Evolutionary conservation across 2,329 filamentous ascomycete species (phyloP), one percentile per base, ranked within the genome.

Genomic region (Talaromyces atroroseus): DNA sequence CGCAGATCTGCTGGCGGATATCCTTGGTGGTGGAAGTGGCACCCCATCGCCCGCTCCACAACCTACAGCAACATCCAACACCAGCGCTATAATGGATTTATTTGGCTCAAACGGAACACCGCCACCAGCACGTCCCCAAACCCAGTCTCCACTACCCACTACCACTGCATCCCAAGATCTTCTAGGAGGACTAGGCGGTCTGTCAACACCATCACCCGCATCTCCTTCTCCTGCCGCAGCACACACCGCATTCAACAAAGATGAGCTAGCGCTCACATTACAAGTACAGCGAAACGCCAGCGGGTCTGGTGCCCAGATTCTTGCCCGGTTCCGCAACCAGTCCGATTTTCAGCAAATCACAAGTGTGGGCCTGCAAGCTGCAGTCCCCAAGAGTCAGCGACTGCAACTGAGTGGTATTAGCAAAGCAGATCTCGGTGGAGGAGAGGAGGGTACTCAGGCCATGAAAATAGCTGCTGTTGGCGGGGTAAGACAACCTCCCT

Each of bases 371-470:
- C 73, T 99, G 62, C 94, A 99, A 72, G 94, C 92, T 45, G 94
- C 94, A 0, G 94, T 99, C 54, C 94, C 94, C 8, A 99, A 97
- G 76, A 90, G 89, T 46, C 94, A 99, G 75, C 96, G 94, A 71
- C 76, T 99, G 66, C 91, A 96, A 70, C 77, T 99, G 62, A 87
- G 95, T 70, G 90, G 87, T 58, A 96, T 99, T 63, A 95, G 90
- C 63, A 89, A 84, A 62, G 77, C 86, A 4, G 89, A 95, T 32
- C 70, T 99, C 45, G 83, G 79, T 12, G 84, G 86, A 6, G 90
- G 90, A 14, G 83, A 87, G 44, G 91, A 96, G 69, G 92, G 91
- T 16, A 91, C 87, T 59, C 94, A 97, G 75, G 81, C 86, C 66
- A 95, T 99, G 90, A 88, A 90, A 68, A 85, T 99, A 59, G 84